Conservation (phyloP, 2,329 filamentous ascomycete genomes). For the Aureobasidium lini region DNA sequence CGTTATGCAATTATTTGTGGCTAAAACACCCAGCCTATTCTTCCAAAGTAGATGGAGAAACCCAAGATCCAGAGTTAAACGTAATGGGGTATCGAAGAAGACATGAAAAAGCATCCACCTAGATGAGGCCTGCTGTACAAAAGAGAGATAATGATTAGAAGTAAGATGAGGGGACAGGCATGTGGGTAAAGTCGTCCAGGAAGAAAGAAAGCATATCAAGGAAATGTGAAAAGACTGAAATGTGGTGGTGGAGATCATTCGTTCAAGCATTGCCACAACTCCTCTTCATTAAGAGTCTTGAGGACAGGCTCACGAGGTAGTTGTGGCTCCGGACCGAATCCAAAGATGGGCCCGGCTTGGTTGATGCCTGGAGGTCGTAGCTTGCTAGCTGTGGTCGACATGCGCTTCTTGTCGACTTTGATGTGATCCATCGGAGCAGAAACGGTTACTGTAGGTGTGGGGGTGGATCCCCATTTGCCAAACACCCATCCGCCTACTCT, state of each 20-base stretch:
- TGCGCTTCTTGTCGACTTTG: slow-evolving; percentile 3
- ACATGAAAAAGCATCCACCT: neutral
- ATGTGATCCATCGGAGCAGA: slow-evolving; percentile 13
- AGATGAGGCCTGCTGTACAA: slow-evolving; percentile 3
- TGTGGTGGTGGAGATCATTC: slow-evolving; percentile 24
- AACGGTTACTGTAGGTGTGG: slow-evolving; percentile 20
- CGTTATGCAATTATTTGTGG: slow-evolving; percentile 3
- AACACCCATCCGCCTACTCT: slow-evolving; percentile 60
- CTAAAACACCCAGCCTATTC: neutral
- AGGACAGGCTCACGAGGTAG: slow-evolving; percentile 52
- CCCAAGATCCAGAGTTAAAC: neutral
- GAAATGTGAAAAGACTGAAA: neutral
- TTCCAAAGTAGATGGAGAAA: neutral
- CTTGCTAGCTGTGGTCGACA: neutral
- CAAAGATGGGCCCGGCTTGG: slow-evolving; percentile 65
- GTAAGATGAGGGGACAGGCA: neutral
- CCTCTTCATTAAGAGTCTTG: slow-evolving; percentile 51
- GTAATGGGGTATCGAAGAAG: slow-evolving; percentile 10
- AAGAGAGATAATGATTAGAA: neutral
- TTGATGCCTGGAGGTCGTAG: slow-evolving; percentile 65
- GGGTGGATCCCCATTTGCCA: slow-evolving; percentile 51
- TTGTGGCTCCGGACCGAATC: slow-evolving; percentile 54
- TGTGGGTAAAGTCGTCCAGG: neutral
- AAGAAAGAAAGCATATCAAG: neutral
- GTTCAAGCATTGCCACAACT: slow-evolving; percentile 53